A percentile compares a stretch with the other conserved stretches of the same genome.
Conservation (phyloP, 768 basidiomycete genomes). For the Lyophyllum atratum region DNA sequence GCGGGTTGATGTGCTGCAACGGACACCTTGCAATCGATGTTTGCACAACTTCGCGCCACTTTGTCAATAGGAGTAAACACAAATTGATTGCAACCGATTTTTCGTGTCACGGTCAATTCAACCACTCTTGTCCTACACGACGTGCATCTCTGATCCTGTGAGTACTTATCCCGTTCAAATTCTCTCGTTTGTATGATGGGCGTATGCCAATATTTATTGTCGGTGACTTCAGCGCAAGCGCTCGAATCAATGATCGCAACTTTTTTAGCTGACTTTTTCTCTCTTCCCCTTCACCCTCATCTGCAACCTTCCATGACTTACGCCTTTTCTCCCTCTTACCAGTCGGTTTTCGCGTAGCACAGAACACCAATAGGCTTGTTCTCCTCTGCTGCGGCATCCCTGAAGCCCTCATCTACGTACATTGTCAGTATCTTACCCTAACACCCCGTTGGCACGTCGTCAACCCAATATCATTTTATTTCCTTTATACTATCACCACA, state of each 20-base stretch:
- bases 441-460: conserved; percentile 4
- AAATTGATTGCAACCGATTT: conserved; percentile 1
- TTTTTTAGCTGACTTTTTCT: conserved; percentile 42
- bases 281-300: conserved; percentile 10
- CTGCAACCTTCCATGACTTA: not conserved
- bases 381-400: not conserved
- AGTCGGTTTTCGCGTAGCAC: not conserved
- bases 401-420: conserved; percentile 11
- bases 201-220: conserved; percentile 69
- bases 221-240: conserved; percentile 45
- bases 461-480: conserved; percentile 12
- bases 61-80: conserved; percentile 31
- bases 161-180: conserved; percentile 21
- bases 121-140: not conserved
- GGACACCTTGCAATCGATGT: conserved; percentile 23
- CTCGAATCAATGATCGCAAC: conserved; percentile 48
- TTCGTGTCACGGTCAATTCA: conserved; percentile 1
- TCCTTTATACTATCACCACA: not conserved
- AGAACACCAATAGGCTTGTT: not conserved
- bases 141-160: conserved; percentile 22
- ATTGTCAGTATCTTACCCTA: conserved; percentile 15
- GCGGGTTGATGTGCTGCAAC: conserved; percentile 41
- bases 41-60: conserved; percentile 27
- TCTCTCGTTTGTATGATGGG: conserved; percentile 46
- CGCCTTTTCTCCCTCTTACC: not conserved